A percentile compares a stretch with the other conserved stretches of the same genome.
Conservation (phyloP, 2,329 filamentous ascomycete genomes). For the Shiraia bambusicola region DNA sequence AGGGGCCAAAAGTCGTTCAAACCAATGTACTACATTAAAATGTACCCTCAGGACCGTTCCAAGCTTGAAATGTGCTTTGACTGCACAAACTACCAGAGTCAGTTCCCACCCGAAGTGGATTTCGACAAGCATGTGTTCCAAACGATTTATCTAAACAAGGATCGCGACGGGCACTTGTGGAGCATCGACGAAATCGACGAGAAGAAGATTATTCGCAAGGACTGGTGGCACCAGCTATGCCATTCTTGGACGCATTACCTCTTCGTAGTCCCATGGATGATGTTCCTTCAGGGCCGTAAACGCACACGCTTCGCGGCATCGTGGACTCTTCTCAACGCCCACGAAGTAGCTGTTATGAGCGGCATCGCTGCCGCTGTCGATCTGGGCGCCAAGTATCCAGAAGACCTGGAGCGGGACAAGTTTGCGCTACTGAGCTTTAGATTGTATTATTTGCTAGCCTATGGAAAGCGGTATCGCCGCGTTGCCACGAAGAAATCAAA, state of each 20-base stretch:
- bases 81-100: constrained; percentile 73
- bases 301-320: constrained; percentile 64
- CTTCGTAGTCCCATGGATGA: constrained; percentile 69
- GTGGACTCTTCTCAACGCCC: constrained; percentile 70
- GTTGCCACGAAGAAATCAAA: constrained; percentile 45
- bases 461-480: constrained; percentile 62
- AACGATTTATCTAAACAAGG: constrained; percentile 66
- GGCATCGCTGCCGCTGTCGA: constrained; percentile 71
- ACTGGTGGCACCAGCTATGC: constrained; percentile 70
- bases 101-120: constrained; percentile 60
- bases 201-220: constrained; percentile 61
- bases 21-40: constrained; percentile 67
- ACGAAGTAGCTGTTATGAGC: constrained; percentile 70
- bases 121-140: constrained; percentile 69
- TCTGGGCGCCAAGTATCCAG: constrained; percentile 64
- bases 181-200: constrained; percentile 60
- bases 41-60: constrained; percentile 57
- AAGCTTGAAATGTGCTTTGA: constrained; percentile 68
- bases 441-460: constrained; percentile 62
- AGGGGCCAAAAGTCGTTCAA: constrained; percentile 56
- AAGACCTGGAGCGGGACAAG: constrained; percentile 62
- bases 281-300: constrained; percentile 68
- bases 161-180: constrained; percentile 58
- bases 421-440: constrained; percentile 63
- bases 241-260: constrained; percentile 65